Conservation (phyloP, 371 early-diverging fungal species). For the Mortierella sp. region DNA sequence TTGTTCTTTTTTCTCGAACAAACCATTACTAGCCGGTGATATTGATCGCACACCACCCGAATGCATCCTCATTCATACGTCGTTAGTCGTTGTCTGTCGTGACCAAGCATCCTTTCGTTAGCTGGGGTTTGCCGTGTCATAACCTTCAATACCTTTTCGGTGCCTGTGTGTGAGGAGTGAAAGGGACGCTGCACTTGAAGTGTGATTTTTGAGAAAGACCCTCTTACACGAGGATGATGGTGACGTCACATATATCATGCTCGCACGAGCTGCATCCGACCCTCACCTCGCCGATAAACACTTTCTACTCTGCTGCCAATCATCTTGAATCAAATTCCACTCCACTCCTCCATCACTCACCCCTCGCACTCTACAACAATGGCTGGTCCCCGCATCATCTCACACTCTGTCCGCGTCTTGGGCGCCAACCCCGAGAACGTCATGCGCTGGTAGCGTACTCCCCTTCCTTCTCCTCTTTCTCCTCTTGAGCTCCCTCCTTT, state of each 20-base stretch:
- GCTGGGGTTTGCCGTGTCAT: too few species aligned
- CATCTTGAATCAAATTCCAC: constrained; percentile 3
- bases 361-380: constrained; percentile 72
- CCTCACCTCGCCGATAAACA: neutral
- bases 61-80: too few species aligned
- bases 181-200: neutral
- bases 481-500: too few species aligned
- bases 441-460: constrained; percentile 43
- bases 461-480: neutral
- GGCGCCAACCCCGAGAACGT: constrained; percentile 58
- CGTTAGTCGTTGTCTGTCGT: neutral
- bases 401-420: constrained; percentile 55
- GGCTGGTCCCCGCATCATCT: constrained; percentile 86
- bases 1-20: too few species aligned
- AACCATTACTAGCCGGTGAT: too few species aligned
- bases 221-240: neutral
- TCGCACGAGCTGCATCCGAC: constrained; percentile 4
- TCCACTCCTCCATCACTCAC: constrained; percentile 15
- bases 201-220: too few species aligned
- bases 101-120: neutral
- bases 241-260: neutral
- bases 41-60: too few species aligned
- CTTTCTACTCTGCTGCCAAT: neutral
- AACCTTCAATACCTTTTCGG: neutral
- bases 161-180: neutral